These are phyloP conservation scores for Blastocystis sp. DNA, from an alignment of 352 stramenopile species.

Conservation along the genomic window DNA sequence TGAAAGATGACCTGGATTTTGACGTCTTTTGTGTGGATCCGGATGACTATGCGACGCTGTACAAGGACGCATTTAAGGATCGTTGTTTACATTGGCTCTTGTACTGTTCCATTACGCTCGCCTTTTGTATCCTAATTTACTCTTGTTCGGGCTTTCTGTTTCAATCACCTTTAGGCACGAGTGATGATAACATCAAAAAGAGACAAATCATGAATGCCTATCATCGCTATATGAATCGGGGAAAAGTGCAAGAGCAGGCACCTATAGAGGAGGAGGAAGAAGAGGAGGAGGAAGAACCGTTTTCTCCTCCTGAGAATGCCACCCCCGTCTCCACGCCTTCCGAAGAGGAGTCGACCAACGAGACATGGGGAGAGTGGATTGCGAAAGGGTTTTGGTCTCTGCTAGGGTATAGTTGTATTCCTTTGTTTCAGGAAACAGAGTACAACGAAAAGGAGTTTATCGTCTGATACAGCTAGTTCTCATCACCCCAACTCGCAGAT, in stretches of 20 bases:
- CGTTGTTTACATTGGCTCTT: not conserved
- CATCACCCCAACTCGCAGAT: not conserved
- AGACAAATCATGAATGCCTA: not conserved
- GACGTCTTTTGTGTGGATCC: slow-evolving; percentile 43
- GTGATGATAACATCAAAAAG: slow-evolving; percentile 21
- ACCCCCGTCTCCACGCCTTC: not conserved
- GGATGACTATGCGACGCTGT: slow-evolving; percentile 5
- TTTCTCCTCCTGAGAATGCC: not conserved
- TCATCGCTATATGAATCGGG: not conserved
- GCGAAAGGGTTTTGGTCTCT: not conserved
- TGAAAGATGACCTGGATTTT: slow-evolving; percentile 45
- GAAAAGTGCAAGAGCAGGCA: not conserved
- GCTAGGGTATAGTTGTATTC: not conserved
- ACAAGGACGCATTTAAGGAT: slow-evolving; percentile 35
- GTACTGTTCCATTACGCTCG: not conserved
- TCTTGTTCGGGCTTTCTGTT: not conserved
- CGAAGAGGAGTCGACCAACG: not conserved
- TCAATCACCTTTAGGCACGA: slow-evolving; percentile 9
- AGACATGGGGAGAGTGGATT: not conserved
- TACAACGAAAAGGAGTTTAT: not conserved
- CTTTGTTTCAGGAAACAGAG: not conserved
- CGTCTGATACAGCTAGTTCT: not conserved
- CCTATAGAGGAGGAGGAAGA: slow-evolving; percentile 5
- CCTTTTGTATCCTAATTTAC: slow-evolving; percentile 9
- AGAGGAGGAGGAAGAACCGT: not conserved